Evolutionary conservation across 2,329 filamentous ascomycete genomes (phyloP).

Genomic region (Colletotrichum lupini): DNA sequence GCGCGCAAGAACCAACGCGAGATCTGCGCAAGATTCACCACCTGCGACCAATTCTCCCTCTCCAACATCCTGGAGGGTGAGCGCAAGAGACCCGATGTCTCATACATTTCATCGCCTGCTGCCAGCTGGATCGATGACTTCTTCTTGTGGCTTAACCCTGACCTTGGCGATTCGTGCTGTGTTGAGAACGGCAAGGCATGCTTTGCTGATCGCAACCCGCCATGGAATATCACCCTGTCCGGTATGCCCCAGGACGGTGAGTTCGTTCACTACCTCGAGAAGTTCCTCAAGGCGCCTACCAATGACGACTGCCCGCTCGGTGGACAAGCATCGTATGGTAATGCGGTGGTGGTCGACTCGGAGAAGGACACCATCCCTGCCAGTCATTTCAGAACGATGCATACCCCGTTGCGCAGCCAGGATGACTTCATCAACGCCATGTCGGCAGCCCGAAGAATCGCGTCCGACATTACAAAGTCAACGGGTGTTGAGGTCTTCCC

Average conservation of each 20-base stretch:
- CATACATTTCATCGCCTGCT: slow-evolving; percentile 87
- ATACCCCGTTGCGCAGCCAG: slow-evolving; percentile 88
- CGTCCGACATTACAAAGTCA: slow-evolving; percentile 75
- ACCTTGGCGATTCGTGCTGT: slow-evolving; percentile 78
- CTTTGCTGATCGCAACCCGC: slow-evolving; percentile 79
- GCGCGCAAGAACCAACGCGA: slow-evolving; percentile 81
- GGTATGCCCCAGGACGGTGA: slow-evolving; percentile 96
- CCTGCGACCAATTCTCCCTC: slow-evolving; percentile 85
- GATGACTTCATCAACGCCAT: slow-evolving; percentile 94
- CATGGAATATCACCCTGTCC: slow-evolving; percentile 88
- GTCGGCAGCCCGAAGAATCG: slow-evolving; percentile 87
- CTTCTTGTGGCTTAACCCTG: slow-evolving; percentile 89
- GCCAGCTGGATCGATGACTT: slow-evolving; percentile 97
- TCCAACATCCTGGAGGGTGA: slow-evolving; percentile 94
- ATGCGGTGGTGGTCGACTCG: slow-evolving; percentile 82
- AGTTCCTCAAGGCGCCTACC: slow-evolving; percentile 85
- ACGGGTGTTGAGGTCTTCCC: slow-evolving; percentile 90
- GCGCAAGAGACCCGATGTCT: slow-evolving; percentile 86
- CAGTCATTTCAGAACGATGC: slow-evolving; percentile 91
- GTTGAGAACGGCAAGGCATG: slow-evolving; percentile 78
- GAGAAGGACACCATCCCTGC: slow-evolving; percentile 76
- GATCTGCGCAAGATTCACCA: slow-evolving; percentile 90
- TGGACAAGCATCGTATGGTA: slow-evolving; percentile 87
- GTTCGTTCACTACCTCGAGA: slow-evolving; percentile 86
- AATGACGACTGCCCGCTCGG: slow-evolving; percentile 87